Base-by-base conservation (phyloP, 208 protist genomes). In the Leishmania turanica region DNA sequence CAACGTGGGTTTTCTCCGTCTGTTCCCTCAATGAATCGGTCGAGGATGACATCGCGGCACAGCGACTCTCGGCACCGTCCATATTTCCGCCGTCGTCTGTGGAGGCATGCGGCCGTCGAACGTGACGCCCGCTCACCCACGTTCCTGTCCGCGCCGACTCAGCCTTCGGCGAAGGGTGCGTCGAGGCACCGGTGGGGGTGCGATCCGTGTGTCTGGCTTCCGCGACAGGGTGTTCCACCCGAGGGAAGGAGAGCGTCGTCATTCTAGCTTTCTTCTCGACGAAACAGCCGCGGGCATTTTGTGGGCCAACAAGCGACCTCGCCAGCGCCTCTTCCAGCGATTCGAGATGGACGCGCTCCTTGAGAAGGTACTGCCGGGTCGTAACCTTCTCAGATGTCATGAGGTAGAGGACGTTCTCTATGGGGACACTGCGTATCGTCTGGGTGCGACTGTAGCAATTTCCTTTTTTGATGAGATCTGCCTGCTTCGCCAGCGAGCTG, bases 301-400 rank as follows among this genome's bases (percentile, higher is more conserved):
- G 58, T 3, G 69, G 68, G 27, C 73, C 76, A 21, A 11, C 11
- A 31, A 73, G 13, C 15, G 40, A 54, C 21, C 51, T 60, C 21
- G 47, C 45, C 68, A 77, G 60, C 31, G 54, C 51, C 54, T 78
- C 76, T 45, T 80, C 81, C 76, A 85, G 53, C 34, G 51, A 45
- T 60, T 81, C 64, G 49, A 78, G 47, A 37, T 77, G 56, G 34
- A 75, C 56, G 11, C 71, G 51, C 31, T 81, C 82, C 74, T 79
- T 81, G 60, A 85, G 49, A 51, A 81, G 62, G 54, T 82, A 85
- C 77, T 82, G 82, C 31, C 82, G 71, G 6, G 71, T 87, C 4
- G 78, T 82, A 49, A 87, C 72, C 56, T 82, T 89, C 68, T 79
- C 86, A 19, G 77, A 53, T 19, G 62, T 80, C 88, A 84, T 84